These are phyloP conservation scores for Neonectria hederae DNA, from an alignment of 2,329 filamentous ascomycete species.

Conservation along the genomic window DNA sequence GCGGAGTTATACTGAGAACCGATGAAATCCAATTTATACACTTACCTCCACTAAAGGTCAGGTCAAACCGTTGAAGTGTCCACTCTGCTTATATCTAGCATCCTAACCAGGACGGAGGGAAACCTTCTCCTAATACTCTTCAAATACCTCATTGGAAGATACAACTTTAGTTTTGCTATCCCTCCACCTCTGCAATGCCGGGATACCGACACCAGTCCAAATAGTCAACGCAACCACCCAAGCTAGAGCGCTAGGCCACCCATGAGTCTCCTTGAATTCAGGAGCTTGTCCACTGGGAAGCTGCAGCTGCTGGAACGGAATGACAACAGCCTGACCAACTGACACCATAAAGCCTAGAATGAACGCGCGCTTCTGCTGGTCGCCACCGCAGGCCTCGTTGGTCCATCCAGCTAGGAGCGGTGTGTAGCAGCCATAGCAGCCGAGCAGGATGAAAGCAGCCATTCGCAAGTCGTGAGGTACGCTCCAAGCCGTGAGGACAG, in stretches of 20 bases:
- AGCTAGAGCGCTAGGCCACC: constrained; percentile 47
- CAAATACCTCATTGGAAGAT: background rate
- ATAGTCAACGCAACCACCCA: constrained; percentile 47
- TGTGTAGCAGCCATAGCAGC: constrained; percentile 54
- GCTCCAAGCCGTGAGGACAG: constrained; percentile 50
- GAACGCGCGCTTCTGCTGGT: constrained; percentile 55
- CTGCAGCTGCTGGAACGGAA: constrained; percentile 52
- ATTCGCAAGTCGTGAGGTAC: constrained; percentile 50
- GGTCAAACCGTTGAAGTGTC: no score
- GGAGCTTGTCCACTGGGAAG: constrained; percentile 50
- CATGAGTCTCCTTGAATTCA: constrained; percentile 47
- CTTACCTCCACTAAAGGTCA: no score
- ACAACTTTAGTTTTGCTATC: constrained; percentile 21
- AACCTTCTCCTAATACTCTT: background rate
- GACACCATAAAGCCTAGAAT: constrained; percentile 51
- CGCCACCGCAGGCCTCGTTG: constrained; percentile 53
- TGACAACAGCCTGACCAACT: constrained; percentile 49
- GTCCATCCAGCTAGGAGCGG: constrained; percentile 53
- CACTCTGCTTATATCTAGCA: no score
- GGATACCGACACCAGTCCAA: constrained; percentile 47
- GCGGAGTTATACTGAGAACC: no score
- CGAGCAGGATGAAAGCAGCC: constrained; percentile 51
- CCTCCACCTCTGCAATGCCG: constrained; percentile 35
- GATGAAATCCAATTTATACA: no score
- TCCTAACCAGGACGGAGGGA: no score